Evolutionary conservation across 345 rosid species (phyloP).

Genomic region (Eutrema yunnanense): DNA sequence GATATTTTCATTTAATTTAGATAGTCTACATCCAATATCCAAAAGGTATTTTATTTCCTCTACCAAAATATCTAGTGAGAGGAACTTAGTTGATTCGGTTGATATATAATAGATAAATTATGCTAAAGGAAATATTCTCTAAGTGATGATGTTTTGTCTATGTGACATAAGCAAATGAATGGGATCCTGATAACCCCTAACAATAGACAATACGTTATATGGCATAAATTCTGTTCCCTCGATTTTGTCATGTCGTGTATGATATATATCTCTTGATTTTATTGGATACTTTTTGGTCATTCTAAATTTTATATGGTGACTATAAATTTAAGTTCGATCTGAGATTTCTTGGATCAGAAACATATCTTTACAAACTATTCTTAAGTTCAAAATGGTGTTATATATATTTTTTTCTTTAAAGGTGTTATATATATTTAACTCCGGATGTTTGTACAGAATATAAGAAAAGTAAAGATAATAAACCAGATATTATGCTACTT

Average conservation of each 20-base stretch:
- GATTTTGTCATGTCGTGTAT: constrained; percentile 13
- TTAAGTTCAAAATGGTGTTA: not conserved
- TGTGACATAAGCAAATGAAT: constrained; percentile 9
- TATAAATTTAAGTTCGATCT: not conserved
- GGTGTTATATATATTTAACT: not conserved
- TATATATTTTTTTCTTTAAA: no score
- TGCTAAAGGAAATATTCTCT: constrained; percentile 14
- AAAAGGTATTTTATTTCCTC: not conserved
- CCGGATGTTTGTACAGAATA: not conserved
- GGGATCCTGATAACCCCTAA: constrained; percentile 11
- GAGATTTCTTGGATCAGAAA: not conserved
- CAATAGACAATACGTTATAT: constrained; percentile 22
- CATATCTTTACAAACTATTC: not conserved
- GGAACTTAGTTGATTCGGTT: constrained; percentile 7
- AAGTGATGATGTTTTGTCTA: constrained; percentile 16
- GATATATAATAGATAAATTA: not conserved
- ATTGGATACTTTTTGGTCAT: not conserved
- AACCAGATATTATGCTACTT: not conserved
- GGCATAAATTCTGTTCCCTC: constrained; percentile 26
- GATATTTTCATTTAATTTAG: not conserved
- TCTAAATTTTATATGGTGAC: constrained; percentile 1
- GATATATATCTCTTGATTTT: not conserved
- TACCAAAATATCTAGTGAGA: constrained; percentile 7
- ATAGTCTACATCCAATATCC: not conserved
- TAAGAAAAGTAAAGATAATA: not conserved